These are phyloP conservation scores for Penicillium longicatenatum DNA, from an alignment of 495 filamentous ascomycete genomes.

Conservation along the genomic window DNA sequence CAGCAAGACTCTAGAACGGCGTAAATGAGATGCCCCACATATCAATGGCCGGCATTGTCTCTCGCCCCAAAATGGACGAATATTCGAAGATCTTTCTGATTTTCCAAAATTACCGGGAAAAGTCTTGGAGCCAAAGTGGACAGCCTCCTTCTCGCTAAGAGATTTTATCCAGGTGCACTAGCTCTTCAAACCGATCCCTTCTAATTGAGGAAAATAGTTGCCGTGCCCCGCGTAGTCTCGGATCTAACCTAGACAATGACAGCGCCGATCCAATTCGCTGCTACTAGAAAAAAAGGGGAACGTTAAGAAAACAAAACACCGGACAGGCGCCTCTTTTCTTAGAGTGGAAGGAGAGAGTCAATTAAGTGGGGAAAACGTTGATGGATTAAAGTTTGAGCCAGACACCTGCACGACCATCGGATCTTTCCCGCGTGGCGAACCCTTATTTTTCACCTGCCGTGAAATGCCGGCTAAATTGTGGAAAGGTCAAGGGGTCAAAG, in stretches of 20 bases:
- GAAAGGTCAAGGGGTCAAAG: constrained; percentile 13
- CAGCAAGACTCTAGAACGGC: not conserved
- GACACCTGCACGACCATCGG: not conserved
- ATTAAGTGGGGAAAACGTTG: not conserved
- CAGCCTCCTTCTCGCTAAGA: no score
- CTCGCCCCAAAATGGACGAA: not conserved
- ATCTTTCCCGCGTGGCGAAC: not conserved
- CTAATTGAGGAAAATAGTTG: constrained; percentile 4
- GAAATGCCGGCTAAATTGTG: not conserved
- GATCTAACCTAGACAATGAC: constrained; percentile 8
- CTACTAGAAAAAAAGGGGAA: not conserved
- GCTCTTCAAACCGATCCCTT: constrained; percentile 3
- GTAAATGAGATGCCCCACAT: not conserved
- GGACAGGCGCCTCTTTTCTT: not conserved
- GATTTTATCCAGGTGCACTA: not conserved
- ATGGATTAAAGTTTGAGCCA: not conserved
- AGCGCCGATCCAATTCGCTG: constrained; percentile 12
- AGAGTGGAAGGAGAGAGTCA: not conserved
- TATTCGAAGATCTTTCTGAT: not conserved
- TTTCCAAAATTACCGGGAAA: not conserved
- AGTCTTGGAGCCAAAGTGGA: not conserved
- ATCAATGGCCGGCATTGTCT: not conserved
- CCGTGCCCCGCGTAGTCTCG: not conserved
- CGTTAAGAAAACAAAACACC: constrained; percentile 3
- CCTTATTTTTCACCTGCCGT: not conserved